Evolutionary conservation across 108 stramenopile genomes (phyloP), one percentile per base, ranked within the genome.

Genomic region (Thalassiosira profunda): DNA sequence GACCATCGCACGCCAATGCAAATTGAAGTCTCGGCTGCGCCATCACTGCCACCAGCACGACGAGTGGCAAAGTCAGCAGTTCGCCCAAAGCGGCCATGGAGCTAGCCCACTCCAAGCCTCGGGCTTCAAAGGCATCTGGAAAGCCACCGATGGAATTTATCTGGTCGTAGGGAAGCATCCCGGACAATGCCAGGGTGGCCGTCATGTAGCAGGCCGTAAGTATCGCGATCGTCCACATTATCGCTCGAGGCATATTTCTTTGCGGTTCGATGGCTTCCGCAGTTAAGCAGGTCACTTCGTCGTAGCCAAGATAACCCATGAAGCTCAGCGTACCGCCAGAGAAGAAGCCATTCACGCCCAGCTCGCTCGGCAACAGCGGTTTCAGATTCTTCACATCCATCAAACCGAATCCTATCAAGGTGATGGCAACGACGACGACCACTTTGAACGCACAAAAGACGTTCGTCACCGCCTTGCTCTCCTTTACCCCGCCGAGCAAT

Each of bases 1-100:
- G 70, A 14, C 92, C 89, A 68, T 98, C 97, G 28, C 73, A 66
- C 8, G 92, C 86, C 86, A 98, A 82, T 14, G 93, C 93, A 42
- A 72, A 88, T 42, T 80, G 79, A 9, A 98, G 57, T 17, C 96
- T 83, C 11, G 94, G 91, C 66, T 98, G 97, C 24, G 94, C 86
- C 80, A 93, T 77, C 24, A 96, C 69, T 4, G 86, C 81, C 5
- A 95, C 83, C 36, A 98, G 54, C 14, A 98, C 94, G 3, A 98
- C 97, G 5, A 98, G 67, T 0, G 97, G 97, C 8, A 98, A 64
- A 9, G 90, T 93, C 33, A 90, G 30, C 3, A 97, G 55, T 74
- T 97, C 96, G 41, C 96, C 96, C 20, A 66, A 20, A 8, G 86
- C 86, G 5, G 77, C 67, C n/a, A 96, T 12, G 11, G 81, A 70